A percentile compares a stretch with the other conserved stretches of the same genome.
Evolutionary conservation across 352 stramenopile species (phyloP).

Genomic region (Sclerospora graminicola): DNA sequence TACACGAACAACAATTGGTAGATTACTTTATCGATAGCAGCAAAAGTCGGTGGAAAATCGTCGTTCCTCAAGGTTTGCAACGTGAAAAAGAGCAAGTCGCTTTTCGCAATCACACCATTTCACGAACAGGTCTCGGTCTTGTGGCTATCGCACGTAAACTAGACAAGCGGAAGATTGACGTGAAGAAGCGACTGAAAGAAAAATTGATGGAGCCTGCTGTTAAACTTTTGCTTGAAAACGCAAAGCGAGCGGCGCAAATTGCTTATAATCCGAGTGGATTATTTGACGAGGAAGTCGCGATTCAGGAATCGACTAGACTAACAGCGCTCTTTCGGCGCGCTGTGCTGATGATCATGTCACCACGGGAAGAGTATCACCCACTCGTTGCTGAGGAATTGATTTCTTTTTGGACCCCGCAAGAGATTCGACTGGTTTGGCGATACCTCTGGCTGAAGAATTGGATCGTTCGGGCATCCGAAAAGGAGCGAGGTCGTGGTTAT

Average conservation of each 20-base stretch:
- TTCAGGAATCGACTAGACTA: constrained; percentile 40
- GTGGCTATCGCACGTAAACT: constrained; percentile 55
- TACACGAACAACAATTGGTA: constrained; percentile 44
- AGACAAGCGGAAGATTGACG: constrained; percentile 59
- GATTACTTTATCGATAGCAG: constrained; percentile 64
- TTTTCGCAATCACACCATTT: constrained; percentile 54
- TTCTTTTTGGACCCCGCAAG: constrained; percentile 59
- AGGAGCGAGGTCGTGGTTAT: constrained; percentile 58
- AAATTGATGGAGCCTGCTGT: constrained; percentile 46
- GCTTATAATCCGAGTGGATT: constrained; percentile 31
- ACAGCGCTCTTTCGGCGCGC: constrained; percentile 68
- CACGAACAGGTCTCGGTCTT: constrained; percentile 45
- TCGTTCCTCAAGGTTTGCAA: constrained; percentile 49
- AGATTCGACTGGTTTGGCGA: constrained; percentile 73
- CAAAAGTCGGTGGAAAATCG: constrained; percentile 48
- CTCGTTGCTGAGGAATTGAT: constrained; percentile 76
- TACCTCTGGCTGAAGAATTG: constrained; percentile 82
- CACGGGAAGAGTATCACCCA: constrained; percentile 61
- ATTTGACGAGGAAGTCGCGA: constrained; percentile 61
- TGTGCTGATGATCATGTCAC: constrained; percentile 73
- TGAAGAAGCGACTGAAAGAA: constrained; percentile 71
- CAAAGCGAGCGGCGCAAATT: constrained; percentile 40
- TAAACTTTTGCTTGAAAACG: constrained; percentile 43
- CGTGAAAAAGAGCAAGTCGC: constrained; percentile 40
- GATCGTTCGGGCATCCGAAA: constrained; percentile 70